These are phyloP conservation scores for Spizellomyces punctatus DNA, from an alignment of 192 early-diverging fungal genomes.

Conservation along the genomic window DNA sequence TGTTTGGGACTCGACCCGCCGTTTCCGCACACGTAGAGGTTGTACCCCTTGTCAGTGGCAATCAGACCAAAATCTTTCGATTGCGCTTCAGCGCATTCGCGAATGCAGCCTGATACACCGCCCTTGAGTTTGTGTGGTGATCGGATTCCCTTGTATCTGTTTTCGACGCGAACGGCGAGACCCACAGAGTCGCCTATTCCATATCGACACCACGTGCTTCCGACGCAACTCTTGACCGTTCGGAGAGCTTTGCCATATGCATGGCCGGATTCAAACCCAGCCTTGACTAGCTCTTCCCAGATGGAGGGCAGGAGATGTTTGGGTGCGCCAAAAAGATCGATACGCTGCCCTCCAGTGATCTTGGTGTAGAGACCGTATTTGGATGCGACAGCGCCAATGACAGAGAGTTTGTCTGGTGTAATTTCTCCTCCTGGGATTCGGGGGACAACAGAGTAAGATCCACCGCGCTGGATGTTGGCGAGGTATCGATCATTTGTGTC, in stretches of 20 bases:
- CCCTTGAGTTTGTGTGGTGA: conserved; percentile 72
- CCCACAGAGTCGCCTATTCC: conserved; percentile 70
- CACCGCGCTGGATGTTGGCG: conserved; percentile 72
- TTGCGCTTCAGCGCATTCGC: conserved; percentile 54
- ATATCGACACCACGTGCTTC: conserved; percentile 69
- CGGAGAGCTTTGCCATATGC: conserved; percentile 72
- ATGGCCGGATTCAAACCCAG: conserved; percentile 70
- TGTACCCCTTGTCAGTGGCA: conserved; percentile 73
- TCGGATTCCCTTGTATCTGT: conserved; percentile 70
- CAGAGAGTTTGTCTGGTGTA: conserved; percentile 67
- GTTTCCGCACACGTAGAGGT: conserved; percentile 71
- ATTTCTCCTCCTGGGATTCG: conserved; percentile 68
- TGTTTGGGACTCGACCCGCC: conserved; percentile 70
- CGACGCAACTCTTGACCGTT: conserved; percentile 72
- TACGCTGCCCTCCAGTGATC: conserved; percentile 72
- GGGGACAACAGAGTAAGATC: conserved; percentile 66
- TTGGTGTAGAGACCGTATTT: conserved; percentile 66
- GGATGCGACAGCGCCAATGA: conserved; percentile 64
- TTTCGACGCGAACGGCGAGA: conserved; percentile 63
- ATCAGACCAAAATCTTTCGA: conserved; percentile 61
- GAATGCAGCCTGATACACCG: conserved; percentile 68
- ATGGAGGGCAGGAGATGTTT: conserved; percentile 68
- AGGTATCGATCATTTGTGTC: conserved; percentile 73
- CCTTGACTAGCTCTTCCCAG: conserved; percentile 64
- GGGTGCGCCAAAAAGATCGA: conserved; percentile 68